Base-by-base conservation (phyloP, 345 rosid genomes). In the Mangifera indica region DNA sequence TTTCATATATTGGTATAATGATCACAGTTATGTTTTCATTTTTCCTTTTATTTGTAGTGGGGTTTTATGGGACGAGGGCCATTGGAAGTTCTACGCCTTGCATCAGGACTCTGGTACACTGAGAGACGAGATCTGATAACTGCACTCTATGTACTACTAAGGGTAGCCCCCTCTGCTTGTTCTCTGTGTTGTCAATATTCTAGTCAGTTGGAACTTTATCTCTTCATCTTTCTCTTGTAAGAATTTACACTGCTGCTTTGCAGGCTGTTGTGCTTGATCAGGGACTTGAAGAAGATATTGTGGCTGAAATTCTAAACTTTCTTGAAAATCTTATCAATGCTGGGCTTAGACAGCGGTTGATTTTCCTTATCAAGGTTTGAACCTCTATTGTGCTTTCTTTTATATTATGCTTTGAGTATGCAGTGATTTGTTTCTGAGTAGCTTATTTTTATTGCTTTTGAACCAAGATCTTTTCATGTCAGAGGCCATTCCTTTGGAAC, bases 211-310 rank as follows among this genome's bases (percentile, higher is more conserved):
- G 46, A 34, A 55, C 10, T 45, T 29, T 63, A 18, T 60, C 64
- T 77, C 32, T 73, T 54, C 57, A 52, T 53, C 42, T 53, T 29
- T 22, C 68, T 34, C 56, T 45, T 57, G 18, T 72, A 70, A 55
- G 57, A 60, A 45, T 34, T 70, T 63, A 45, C 62, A 53, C 63
- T 67, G 44, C 55, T 63, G 44, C 61, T 74, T 80, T 79, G 72
- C 81, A 94, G 98, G 97, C 98, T 74, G 88, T 87, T 76, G 96
- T 94, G 67, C 91, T 92, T 66, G 98, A 94, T 84, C 91, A 87
- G 77, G 95, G 86, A 60, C 82, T 83, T 73, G 97, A 89, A 78
- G 84, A 83, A 57, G 97, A 89, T 83, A 79, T 85, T 78, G 75
- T 87, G 76, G 79, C 83, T 78, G 98, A 90, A 72, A 84, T 94